Evolutionary conservation across 306 rosid genomes (phyloP), one percentile per base, ranked within the genome.

Genomic region (Ochetophila trinervis): DNA sequence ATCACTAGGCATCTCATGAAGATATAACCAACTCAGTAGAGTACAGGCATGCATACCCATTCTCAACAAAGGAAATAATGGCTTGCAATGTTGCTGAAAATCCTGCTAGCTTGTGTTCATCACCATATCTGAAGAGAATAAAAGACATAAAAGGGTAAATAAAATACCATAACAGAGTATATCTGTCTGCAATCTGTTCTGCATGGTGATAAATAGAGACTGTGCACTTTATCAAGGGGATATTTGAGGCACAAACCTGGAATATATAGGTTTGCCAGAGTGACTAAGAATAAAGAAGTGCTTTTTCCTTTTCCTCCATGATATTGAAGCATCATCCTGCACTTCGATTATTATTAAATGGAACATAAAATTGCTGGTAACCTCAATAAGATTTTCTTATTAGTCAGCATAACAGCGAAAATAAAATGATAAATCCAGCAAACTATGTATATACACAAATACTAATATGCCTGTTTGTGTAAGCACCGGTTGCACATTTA

Each of bases 1-100:
- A 15, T n/a, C 8, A 61, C 44, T 17, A 13, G 37, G 48, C 65
- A 53, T 47, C 56, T 61, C 60, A 49, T 18, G 35, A n/a, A 36
- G 59, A 56, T 32, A 72, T 32, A 72, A 48, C 49, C 44, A 72
- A 75, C 74, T 36, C 32, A 75, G 70, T 37, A 18, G 65, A 59
- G 65, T 75, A 45, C 65, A 77, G 44, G 51, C 15, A 67, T 15
- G 63, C 85, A n/a, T n/a, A 89, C 98, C 98, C 96, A 66, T 85
- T 84, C 82, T 91, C 96, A 58, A 89, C 95, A 49, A 88, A 91
- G 78, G 98, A 91, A 77, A 91, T 91, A 60, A 91, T 91, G 48
- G 98, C 98, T 78, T 91, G 98, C 81, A 91, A 82, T 68, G 96
- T 91, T 63, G 98, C 98, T 24, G 96, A 88, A 84, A 91, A 91